These are phyloP conservation scores for Mycena kentingensis DNA, from an alignment of 768 basidiomycete genomes.

Conservation along the genomic window DNA sequence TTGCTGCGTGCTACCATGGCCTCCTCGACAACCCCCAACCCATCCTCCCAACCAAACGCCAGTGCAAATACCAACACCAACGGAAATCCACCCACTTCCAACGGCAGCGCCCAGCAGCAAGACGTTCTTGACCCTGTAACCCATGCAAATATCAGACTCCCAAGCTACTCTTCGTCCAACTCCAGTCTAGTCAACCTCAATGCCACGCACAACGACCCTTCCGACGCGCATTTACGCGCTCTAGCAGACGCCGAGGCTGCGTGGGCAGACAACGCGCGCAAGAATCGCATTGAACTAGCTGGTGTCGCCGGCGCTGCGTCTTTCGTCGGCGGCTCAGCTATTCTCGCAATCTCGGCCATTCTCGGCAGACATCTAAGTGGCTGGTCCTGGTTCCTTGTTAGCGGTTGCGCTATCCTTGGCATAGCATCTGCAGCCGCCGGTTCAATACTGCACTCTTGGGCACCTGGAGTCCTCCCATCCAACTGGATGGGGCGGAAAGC, in stretches of 20 bases:
- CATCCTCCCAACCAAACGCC: too few relatives aligned
- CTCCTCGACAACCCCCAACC: background rate
- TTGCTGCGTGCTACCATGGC: background rate
- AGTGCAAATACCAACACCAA: background rate
- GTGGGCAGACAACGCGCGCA: background rate
- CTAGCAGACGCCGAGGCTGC: background rate
- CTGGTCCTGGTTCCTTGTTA: conserved; percentile 25
- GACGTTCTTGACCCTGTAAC: conserved; percentile 1
- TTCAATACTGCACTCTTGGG: conserved; percentile 28
- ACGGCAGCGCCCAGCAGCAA: too few relatives aligned
- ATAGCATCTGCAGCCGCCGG: conserved; percentile 32
- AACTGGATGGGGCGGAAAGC: conserved; percentile 8
- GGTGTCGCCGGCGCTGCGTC: background rate
- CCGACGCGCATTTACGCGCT: background rate
- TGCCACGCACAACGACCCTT: background rate
- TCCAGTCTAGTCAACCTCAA: too few relatives aligned
- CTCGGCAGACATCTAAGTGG: conserved; percentile 26
- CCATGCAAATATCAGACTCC: background rate
- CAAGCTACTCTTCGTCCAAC: background rate
- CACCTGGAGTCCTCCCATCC: conserved; percentile 2
- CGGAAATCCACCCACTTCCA: too few relatives aligned
- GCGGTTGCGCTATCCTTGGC: conserved; percentile 28
- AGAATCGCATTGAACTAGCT: background rate
- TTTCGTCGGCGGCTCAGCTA: conserved; percentile 25
- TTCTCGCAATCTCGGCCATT: conserved; percentile 27